Evolutionary conservation across 139 green algal genomes (phyloP).

Genomic region (Zygnema cylindricum): DNA sequence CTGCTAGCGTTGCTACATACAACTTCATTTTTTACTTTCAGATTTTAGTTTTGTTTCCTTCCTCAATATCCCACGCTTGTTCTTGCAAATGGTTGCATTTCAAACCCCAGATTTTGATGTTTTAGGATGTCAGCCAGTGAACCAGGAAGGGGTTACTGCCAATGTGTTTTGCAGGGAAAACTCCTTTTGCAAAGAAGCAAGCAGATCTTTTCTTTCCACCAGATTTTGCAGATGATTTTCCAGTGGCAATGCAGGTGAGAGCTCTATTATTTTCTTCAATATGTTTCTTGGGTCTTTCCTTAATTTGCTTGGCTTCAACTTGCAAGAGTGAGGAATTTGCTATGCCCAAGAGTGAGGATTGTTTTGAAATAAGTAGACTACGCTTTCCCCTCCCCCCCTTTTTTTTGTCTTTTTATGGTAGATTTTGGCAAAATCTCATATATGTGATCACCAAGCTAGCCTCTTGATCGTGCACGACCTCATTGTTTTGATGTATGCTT

Average conservation of each 20-base stretch:
- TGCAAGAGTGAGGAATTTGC: too few species aligned
- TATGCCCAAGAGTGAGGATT: background rate
- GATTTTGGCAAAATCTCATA: background rate
- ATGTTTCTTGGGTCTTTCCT: background rate
- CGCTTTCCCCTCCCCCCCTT: background rate
- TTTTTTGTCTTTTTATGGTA: too few species aligned
- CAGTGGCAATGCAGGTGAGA: constrained; percentile 89
- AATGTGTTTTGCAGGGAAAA: constrained; percentile 56
- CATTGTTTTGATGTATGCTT: too few species aligned
- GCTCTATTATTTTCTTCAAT: background rate
- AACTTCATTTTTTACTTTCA: background rate
- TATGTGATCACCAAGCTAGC: background rate
- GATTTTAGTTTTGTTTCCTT: too few species aligned
- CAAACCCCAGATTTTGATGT: too few species aligned
- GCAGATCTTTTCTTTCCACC: constrained; percentile 98
- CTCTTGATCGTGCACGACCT: too few species aligned
- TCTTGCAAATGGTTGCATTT: too few species aligned
- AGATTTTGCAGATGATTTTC: constrained; percentile 99
- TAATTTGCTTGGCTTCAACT: constrained; percentile 3
- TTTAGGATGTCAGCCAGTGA: too few species aligned
- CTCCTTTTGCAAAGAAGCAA: constrained; percentile 79
- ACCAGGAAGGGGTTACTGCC: too few species aligned
- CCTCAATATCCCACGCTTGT: too few species aligned
- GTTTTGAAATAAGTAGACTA: too few species aligned
- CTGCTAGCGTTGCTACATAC: background rate